Evolutionary conservation across 2,329 filamentous ascomycete species (phyloP), one percentile per base, ranked within the genome.

Genomic region (Colletotrichum sp.): DNA sequence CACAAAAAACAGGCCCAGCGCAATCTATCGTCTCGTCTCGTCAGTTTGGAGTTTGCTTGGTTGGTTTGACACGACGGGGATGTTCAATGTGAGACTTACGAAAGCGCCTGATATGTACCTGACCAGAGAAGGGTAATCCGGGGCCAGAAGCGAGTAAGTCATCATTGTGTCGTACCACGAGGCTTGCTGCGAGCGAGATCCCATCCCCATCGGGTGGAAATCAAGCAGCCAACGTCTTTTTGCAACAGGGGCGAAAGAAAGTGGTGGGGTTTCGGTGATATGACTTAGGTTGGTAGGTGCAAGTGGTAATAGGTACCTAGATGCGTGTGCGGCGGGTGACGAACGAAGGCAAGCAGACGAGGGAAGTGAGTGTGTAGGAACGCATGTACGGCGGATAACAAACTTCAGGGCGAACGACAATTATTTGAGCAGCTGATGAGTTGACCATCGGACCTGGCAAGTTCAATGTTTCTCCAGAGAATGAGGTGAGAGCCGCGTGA

Each of bases 1-100:
- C 57, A 87, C 83, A 58, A 90, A 86, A 12, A 87, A 81, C 1
- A 90, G 81, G 43, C 88, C 87, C 26, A 90, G 82, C 5, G 82
- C 82, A 67, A 87, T 82, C 87, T 89, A 43, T 57, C 15, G 21
- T 34, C 8, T 57, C 15, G 21, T 34, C 8, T 16, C 8, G 69
- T 79, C 52, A 77, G 74, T 48, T 57, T 21, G 34, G 60, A n/a
- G 8, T 30, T 15, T 16, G 26, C 32, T 8, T 38, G 26, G 38
- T 32, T 38, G 26, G 38, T 32, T 18, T 28, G 24, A 61, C 10
- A 48, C 43, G 43, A 48, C 43, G 43, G n/a, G n/a, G 43, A 21
- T 21, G 43, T 48, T 48, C 43, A 48, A 10, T 32, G 18, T 32
- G 15, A 21, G n/a, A 78, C 85, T 80, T 82, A 87, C 85, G 78